A percentile compares a stretch with the other conserved stretches of the same genome.
Conservation (phyloP, 495 filamentous ascomycete genomes). For the Penicillium malachiteum region DNA sequence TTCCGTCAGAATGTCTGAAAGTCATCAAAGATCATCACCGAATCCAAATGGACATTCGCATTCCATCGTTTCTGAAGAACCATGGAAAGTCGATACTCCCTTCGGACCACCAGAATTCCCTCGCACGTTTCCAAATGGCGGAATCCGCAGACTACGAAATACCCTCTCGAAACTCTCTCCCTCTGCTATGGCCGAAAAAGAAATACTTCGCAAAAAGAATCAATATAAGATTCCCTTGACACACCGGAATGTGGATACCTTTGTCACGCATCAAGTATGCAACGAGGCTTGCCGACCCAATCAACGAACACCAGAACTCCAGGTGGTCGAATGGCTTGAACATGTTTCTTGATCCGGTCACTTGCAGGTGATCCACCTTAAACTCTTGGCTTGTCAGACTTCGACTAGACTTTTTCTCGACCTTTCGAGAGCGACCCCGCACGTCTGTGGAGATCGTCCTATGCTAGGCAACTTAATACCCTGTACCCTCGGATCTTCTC, state of each 20-base stretch:
- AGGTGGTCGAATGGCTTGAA: constrained; percentile 69
- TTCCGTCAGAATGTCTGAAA: constrained; percentile 4
- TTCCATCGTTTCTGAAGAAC: constrained; percentile 31
- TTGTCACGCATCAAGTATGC: constrained; percentile 40
- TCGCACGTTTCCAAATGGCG: constrained; percentile 25
- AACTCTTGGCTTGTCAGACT: constrained; percentile 8
- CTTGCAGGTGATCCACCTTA: constrained; percentile 1
- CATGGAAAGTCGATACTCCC: constrained; percentile 38
- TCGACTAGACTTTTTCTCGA: constrained; percentile 25
- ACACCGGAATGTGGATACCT: constrained; percentile 44
- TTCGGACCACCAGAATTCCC: constrained; percentile 41
- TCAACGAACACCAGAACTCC: constrained; percentile 57
- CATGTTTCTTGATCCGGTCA: constrained; percentile 46
- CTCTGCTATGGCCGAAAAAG: constrained; percentile 39
- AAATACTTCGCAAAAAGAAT: constrained; percentile 42
- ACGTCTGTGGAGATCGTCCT: constrained; percentile 2
- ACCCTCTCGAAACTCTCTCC: constrained; percentile 38
- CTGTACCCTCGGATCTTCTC: not conserved
- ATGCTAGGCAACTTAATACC: constrained; percentile 6
- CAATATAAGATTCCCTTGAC: constrained; percentile 44
- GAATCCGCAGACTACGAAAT: constrained; percentile 40
- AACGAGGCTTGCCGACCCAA: constrained; percentile 59
- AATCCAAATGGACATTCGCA: constrained; percentile 27
- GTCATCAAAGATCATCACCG: constrained; percentile 18
- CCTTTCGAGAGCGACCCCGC: constrained; percentile 12